These are phyloP conservation scores for Fusarium sp. DNA, from an alignment of 2,329 filamentous ascomycete species.

Conservation along the genomic window DNA sequence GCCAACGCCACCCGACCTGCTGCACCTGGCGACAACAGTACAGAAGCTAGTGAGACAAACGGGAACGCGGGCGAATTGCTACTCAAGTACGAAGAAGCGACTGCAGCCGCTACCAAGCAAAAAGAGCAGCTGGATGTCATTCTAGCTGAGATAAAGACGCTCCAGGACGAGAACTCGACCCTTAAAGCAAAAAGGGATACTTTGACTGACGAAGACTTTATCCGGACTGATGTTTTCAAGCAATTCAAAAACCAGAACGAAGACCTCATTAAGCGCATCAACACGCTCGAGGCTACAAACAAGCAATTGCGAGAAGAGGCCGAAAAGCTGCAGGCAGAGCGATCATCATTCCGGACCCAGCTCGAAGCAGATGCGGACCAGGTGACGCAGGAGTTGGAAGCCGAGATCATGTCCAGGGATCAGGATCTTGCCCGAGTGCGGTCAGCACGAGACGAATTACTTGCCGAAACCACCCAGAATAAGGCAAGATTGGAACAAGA, in stretches of 20 bases:
- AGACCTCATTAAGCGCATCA: conserved; percentile 91
- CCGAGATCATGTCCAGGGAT: conserved; percentile 84
- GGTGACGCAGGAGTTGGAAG: conserved; percentile 83
- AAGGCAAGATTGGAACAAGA: conserved; percentile 86
- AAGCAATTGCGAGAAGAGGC: conserved; percentile 87
- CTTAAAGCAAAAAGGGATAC: conserved; percentile 78
- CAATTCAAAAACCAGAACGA: conserved; percentile 91
- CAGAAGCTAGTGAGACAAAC: conserved; percentile 67
- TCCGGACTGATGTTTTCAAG: conserved; percentile 94
- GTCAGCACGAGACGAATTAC: conserved; percentile 85
- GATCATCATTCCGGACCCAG: conserved; percentile 84
- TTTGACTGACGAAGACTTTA: conserved; percentile 92
- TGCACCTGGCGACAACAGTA: conserved; percentile 62
- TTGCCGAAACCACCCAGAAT: conserved; percentile 84
- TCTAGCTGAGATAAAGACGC: conserved; percentile 80
- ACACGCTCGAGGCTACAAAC: conserved; percentile 91
- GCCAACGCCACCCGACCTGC: conserved; percentile 73
- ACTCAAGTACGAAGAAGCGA: conserved; percentile 81
- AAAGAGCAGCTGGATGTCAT: conserved; percentile 89
- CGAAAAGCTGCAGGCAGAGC: conserved; percentile 86
- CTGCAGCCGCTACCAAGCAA: conserved; percentile 83
- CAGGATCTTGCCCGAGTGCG: conserved; percentile 89
- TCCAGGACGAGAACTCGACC: conserved; percentile 85
- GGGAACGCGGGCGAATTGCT: conserved; percentile 77
- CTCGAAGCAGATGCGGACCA: conserved; percentile 85